Percentiles rank a stretch among this genome's conserved stretches.
Evolutionary conservation across 352 stramenopile genomes (phyloP).

Genomic region (Aphanomyces cochlioides): DNA sequence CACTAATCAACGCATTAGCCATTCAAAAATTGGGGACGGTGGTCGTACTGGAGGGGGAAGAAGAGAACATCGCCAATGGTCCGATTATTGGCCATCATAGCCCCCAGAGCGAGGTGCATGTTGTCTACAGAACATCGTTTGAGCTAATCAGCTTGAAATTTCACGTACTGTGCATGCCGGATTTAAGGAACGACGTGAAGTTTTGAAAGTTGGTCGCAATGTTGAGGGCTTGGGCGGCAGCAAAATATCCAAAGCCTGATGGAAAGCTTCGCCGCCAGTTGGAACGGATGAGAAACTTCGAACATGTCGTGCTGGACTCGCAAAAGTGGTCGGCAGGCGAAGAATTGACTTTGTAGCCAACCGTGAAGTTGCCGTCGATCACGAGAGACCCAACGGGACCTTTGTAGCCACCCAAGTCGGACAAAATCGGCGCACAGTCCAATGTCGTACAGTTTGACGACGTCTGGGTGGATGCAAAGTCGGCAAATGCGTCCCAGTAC

Average conservation of each 20-base stretch:
- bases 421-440: constrained; percentile 58
- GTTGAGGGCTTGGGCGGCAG: constrained; percentile 37
- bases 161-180: constrained; percentile 24
- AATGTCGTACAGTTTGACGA: constrained; percentile 41
- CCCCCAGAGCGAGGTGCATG: constrained; percentile 20
- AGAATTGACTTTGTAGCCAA: constrained; percentile 36
- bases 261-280: constrained; percentile 48
- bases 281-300: constrained; percentile 52
- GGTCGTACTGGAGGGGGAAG: constrained; percentile 14
- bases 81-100: constrained; percentile 10
- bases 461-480: constrained; percentile 47
- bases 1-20: neutral
- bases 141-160: neutral
- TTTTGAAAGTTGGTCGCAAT: constrained; percentile 20
- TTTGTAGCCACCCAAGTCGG: constrained; percentile 52
- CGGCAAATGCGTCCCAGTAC: constrained; percentile 76
- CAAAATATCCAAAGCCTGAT: constrained; percentile 55
- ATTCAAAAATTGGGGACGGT: neutral
- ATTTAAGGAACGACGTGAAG: constrained; percentile 22
- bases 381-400: constrained; percentile 30
- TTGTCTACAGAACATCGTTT: constrained; percentile 13
- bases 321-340: constrained; percentile 45
- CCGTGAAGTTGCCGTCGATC: constrained; percentile 34
- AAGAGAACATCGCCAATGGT: constrained; percentile 24
- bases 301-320: constrained; percentile 45